Conservation (phyloP, 1,284 basidiomycete genomes). For the Cutaneotrichosporon cavernicola region DNA sequence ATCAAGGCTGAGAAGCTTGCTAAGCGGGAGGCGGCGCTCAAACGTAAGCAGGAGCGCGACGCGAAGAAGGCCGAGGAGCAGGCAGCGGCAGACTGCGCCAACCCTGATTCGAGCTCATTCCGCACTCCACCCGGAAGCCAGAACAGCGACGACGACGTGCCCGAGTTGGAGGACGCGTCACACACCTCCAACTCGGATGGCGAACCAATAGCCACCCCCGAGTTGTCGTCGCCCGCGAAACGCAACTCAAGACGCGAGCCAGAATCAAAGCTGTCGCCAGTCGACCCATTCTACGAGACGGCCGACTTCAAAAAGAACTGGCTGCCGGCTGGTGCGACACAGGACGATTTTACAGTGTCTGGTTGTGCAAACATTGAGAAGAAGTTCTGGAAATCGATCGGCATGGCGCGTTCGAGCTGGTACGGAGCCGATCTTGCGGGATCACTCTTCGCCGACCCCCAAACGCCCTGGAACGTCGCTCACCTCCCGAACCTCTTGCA, state of each 20-base stretch:
- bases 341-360: constrained; percentile 76
- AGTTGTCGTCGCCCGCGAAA: background rate
- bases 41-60: constrained; percentile 28
- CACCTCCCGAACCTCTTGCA: constrained; percentile 82
- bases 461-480: constrained; percentile 88
- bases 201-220: constrained; percentile 35
- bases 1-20: constrained; percentile 23
- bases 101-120: constrained; percentile 3
- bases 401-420: constrained; percentile 72
- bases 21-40: constrained; percentile 37
- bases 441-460: constrained; percentile 79
- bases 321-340: constrained; percentile 69
- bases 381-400: constrained; percentile 87
- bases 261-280: background rate
- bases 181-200: constrained; percentile 39
- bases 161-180: constrained; percentile 35
- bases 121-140: background rate
- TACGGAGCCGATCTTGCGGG: constrained; percentile 90
- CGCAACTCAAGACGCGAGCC: background rate
- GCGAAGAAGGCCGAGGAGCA: constrained; percentile 17
- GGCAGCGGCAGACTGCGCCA: constrained; percentile 6
- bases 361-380: constrained; percentile 85
- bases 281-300: constrained; percentile 61
- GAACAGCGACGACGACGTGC: constrained; percentile 23
- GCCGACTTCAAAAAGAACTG: constrained; percentile 72